These are phyloP conservation scores for Xerocomus amazonicus DNA, from an alignment of 1,284 basidiomycete genomes.

Conservation along the genomic window DNA sequence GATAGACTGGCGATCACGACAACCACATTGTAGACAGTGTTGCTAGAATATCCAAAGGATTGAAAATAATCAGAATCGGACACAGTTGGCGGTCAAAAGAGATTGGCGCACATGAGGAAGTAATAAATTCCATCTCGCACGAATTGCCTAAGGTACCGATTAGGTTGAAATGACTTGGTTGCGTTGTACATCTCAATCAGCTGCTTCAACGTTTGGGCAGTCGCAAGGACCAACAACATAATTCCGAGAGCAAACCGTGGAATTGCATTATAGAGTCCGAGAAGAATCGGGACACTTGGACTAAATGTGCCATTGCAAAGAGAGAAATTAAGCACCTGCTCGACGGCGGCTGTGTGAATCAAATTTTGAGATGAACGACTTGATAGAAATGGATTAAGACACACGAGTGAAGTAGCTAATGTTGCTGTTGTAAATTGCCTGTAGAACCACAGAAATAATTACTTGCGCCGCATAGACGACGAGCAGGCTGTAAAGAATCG, in stretches of 20 bases:
- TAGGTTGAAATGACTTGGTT: conserved; percentile 2
- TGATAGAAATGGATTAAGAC: not conserved
- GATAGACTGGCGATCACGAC: not conserved
- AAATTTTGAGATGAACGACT: not conserved
- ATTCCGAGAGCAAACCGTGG: not conserved
- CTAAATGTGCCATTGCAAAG: not conserved
- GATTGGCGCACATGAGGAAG: conserved; percentile 1
- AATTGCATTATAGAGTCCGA: not conserved
- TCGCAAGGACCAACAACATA: not conserved
- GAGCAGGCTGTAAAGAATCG: not conserved
- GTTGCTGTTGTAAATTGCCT: conserved; percentile 1
- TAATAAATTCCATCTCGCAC: conserved; percentile 6
- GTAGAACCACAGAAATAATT: not conserved
- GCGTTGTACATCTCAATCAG: not conserved
- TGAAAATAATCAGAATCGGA: too few species aligned
- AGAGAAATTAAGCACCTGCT: not conserved
- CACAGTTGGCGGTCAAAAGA: too few species aligned
- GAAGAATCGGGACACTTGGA: not conserved
- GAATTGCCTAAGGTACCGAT: conserved; percentile 1
- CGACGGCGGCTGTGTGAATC: not conserved
- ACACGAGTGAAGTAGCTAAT: not conserved
- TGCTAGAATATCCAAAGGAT: not conserved
- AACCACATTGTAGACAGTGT: not conserved
- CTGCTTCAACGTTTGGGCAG: not conserved
- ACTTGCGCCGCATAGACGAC: not conserved